Conservation (phyloP, 768 basidiomycete genomes). For the Boletus rufocinnamomeus region DNA sequence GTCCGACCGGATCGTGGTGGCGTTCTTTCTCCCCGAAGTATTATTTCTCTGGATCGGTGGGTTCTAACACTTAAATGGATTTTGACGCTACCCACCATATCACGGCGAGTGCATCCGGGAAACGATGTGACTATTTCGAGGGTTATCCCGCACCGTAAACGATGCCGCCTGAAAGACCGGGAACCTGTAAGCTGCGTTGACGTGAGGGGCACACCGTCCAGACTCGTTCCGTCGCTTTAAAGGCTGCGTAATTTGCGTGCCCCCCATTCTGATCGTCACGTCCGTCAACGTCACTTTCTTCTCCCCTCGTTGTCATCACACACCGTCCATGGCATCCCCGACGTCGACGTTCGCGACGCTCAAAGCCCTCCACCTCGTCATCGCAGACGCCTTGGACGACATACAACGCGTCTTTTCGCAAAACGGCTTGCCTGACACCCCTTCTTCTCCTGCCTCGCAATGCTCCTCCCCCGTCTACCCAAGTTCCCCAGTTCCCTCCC, state of each 20-base stretch:
- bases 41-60: conserved; percentile 20
- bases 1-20: conserved; percentile 5
- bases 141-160: background rate
- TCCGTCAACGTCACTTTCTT: conserved; percentile 1
- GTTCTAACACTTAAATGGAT: conserved; percentile 20
- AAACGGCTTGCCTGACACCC: conserved; percentile 5
- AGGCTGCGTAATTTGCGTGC: background rate
- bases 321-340: conserved; percentile 25
- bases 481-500: conserved; percentile 37
- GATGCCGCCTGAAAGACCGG: background rate
- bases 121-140: conserved; percentile 21
- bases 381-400: conserved; percentile 68
- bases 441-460: conserved; percentile 15
- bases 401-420: conserved; percentile 60
- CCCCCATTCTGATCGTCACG: conserved; percentile 8
- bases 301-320: conserved; percentile 15
- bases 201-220: conserved; percentile 2
- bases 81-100: background rate
- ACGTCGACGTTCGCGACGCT: conserved; percentile 65
- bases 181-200: conserved; percentile 7
- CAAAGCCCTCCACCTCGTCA: conserved; percentile 62
- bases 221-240: conserved; percentile 15
- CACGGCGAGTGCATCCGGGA: conserved; percentile 14
- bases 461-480: conserved; percentile 22
- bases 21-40: conserved; percentile 12